Conservation (phyloP, 176 grass and related monocot species). For the Triticum turgidum region DNA sequence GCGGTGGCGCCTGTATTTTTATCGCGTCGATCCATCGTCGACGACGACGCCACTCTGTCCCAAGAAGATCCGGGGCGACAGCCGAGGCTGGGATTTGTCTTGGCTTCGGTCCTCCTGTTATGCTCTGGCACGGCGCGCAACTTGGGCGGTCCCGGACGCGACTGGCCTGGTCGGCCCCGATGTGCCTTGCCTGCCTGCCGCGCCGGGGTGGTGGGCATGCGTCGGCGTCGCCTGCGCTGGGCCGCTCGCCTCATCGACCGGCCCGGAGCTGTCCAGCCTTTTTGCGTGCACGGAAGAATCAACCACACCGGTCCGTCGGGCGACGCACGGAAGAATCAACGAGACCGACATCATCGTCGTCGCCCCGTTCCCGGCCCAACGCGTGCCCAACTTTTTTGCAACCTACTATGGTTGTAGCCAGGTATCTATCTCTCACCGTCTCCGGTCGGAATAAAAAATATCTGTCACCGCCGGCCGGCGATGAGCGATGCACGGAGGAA, state of each 20-base stretch:
- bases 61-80: neutral
- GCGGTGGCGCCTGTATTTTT: neutral
- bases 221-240: neutral
- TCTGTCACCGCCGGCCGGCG: too few relatives aligned
- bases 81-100: neutral
- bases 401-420: too few relatives aligned
- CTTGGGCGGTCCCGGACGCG: neutral
- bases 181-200: neutral
- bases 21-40: too few relatives aligned
- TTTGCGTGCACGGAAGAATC: too few relatives aligned
- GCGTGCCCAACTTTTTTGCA: too few relatives aligned
- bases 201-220: neutral
- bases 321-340: too few relatives aligned
- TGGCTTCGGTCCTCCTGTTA: neutral
- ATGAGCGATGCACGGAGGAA: too few relatives aligned
- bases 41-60: neutral
- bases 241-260: neutral
- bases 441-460: too few relatives aligned
- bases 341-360: too few relatives aligned
- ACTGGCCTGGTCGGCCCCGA: neutral
- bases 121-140: neutral
- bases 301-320: too few relatives aligned
- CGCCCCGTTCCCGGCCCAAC: too few relatives aligned
- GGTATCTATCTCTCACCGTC: too few relatives aligned
- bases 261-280: neutral